phyloP scores from a whole-genome alignment of 176 grass and related monocot species.

The Musa acuminata region DNA sequence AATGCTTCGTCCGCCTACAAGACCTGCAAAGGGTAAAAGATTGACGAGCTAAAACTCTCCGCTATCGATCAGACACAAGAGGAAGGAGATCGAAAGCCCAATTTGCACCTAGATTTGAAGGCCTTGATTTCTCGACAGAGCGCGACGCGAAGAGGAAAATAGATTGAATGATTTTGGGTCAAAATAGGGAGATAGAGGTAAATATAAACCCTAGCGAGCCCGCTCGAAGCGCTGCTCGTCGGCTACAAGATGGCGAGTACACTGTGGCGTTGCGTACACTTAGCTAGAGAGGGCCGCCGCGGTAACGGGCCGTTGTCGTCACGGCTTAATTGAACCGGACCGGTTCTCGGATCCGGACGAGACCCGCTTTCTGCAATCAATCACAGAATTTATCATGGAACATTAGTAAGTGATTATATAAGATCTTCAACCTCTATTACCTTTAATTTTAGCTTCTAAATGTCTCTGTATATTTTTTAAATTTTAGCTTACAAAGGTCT shows the following conservation, averaged over 20 bases:
- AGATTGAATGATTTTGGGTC: background rate
- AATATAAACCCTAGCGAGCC: constrained; percentile 15
- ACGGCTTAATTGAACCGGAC: background rate
- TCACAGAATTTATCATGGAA: too few species aligned
- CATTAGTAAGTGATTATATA: too few species aligned
- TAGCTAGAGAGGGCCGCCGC: background rate
- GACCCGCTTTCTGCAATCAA: too few species aligned
- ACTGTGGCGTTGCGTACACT: background rate
- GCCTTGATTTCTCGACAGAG: background rate
- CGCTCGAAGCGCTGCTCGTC: background rate
- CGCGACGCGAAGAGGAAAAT: background rate
- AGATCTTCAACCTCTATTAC: too few species aligned
- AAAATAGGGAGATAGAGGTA: background rate
- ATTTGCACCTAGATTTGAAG: background rate
- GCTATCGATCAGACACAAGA: background rate
- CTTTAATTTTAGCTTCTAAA: too few species aligned
- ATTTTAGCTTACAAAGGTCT: too few species aligned
- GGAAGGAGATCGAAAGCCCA: background rate
- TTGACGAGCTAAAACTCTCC: background rate
- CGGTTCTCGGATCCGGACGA: background rate
- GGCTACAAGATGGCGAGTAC: background rate
- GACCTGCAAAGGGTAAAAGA: background rate
- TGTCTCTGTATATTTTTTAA: too few species aligned
- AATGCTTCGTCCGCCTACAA: constrained; percentile 13
- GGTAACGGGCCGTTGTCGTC: background rate